Base-by-base conservation (phyloP, 345 rosid species). In the Syzygium aqueum region DNA sequence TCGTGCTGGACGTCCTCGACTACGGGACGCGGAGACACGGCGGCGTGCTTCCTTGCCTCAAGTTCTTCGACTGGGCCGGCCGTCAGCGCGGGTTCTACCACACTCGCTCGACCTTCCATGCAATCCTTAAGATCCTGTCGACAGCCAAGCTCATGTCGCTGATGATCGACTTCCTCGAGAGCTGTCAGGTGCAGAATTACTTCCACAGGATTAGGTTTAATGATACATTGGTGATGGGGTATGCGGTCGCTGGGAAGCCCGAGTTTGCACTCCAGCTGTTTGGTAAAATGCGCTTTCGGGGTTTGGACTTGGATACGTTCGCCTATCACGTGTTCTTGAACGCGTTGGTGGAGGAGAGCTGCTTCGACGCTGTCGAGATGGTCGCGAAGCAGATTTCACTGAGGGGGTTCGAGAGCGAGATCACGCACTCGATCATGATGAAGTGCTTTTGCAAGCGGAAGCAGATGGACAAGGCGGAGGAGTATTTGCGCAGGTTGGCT, bases 51-150 rank as follows among this genome's bases (percentile, higher is more conserved):
- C 91, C 95, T 13, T 96, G 99, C 86, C 92, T 97, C 87, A 93
- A 92, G 87, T 95, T 97, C 94, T 96, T 95, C 90, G 99, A 95
- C 63, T 97, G 99, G 99, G 98, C 95, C 5, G 98, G 98, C 28
- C 93, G 91, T 21, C 99, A 95, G 85, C 91, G 87, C 2, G 93
- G 94, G 5, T 97, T 92, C 59, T 53, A 84, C 78, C 99, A 95
- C 86, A 93, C 98, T 5, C 94, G 95, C 5, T 91, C 90, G 37
- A 94, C 98, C 12, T 95, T 90, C 85, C 89, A 92, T 40, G 96
- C 99, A 49, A 91, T 96, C 33, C 94, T 95, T 88, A 95, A 93
- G 91, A 95, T 95, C 91, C 93, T 96, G 11, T 89, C 94, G 3
- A 88, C 78, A 50, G 93, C 94, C 10, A 92, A 94, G 89, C 91